Evolutionary conservation across 2,329 filamentous ascomycete species (phyloP), one percentile per base, ranked within the genome.

Genomic region (Fusarium mangiferae): DNA sequence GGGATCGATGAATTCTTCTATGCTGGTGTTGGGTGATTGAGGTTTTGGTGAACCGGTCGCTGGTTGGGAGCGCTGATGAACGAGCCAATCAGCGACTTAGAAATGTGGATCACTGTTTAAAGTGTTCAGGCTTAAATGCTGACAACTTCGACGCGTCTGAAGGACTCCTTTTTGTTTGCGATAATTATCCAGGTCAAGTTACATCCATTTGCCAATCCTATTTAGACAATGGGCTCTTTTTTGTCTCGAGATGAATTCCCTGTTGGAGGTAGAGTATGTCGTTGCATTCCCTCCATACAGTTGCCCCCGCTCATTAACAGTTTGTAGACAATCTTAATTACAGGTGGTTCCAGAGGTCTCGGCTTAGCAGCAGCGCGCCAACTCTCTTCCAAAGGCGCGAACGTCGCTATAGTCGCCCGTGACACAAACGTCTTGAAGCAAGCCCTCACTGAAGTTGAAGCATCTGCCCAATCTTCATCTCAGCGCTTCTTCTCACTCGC

Each of bases 361-460:
- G 71, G 71, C 5, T 24, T 74, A 3, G 71, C 62, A 45, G 71
- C 71, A 11, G 71, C 71, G 2, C 71, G 67, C 3, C 71, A 74
- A 14, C 67, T 74, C 22, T 64, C 71, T 5, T 36, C 58, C 9
- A 74, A 62, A 41, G 71, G 71, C 1, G 71, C 71, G 24, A 68
- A 65, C 11, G 18, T 74, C 3, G 54, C 57, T 20, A 74, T 74
- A 22, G 62, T n/a, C 2, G 71, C 71, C 6, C 62, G 71, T 20
- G 39, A 68, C n/a, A 13, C 41, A 1, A 14, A 26, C 1, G 46
- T 74, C 0, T 9, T 74, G 1, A 56, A 65, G 7, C 58, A 74
- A n/a, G 71, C 71, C 6, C 26, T 74, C 3, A 52, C 46, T 15
- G 45, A 68, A 30, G 36, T 74, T 9, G 33, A 72, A 35, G 49